phyloP scores from a whole-genome alignment of 2,329 filamentous ascomycete genomes.

The Calonectria pseudoreteaudii region DNA sequence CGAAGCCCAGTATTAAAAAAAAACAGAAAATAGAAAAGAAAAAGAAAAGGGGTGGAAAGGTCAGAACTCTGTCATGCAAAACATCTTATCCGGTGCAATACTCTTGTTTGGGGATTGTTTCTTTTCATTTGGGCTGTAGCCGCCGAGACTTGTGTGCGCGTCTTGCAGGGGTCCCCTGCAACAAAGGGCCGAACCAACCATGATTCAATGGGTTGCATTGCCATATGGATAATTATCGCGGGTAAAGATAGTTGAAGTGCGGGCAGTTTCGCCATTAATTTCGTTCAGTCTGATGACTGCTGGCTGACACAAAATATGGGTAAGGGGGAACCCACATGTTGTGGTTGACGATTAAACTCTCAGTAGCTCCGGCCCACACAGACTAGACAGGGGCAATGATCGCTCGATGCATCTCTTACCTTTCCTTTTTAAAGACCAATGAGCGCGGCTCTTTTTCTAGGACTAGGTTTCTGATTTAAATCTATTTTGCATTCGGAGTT shows the following conservation, averaged over 20 bases:
- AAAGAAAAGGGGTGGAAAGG: not conserved
- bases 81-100: not conserved
- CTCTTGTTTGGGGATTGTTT: not conserved
- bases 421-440: not conserved
- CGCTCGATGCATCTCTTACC: not conserved
- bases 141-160: not conserved
- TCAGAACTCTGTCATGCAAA: not conserved
- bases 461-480: not conserved
- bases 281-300: not conserved
- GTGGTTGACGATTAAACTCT: not conserved
- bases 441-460: not conserved
- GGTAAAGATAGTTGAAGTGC: not conserved
- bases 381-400: not conserved
- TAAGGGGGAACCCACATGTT: too few species aligned
- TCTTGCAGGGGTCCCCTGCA: not conserved
- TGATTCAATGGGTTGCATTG: not conserved
- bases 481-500: not conserved
- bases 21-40: not conserved
- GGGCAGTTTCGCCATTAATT: not conserved
- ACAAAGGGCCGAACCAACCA: not conserved
- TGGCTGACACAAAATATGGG: not conserved
- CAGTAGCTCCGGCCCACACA: not conserved
- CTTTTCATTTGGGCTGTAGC: not conserved
- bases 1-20: not conserved
- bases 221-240: not conserved